Conservation (phyloP, 2,329 filamentous ascomycete species). For the Teratosphaeria gauchensis region DNA sequence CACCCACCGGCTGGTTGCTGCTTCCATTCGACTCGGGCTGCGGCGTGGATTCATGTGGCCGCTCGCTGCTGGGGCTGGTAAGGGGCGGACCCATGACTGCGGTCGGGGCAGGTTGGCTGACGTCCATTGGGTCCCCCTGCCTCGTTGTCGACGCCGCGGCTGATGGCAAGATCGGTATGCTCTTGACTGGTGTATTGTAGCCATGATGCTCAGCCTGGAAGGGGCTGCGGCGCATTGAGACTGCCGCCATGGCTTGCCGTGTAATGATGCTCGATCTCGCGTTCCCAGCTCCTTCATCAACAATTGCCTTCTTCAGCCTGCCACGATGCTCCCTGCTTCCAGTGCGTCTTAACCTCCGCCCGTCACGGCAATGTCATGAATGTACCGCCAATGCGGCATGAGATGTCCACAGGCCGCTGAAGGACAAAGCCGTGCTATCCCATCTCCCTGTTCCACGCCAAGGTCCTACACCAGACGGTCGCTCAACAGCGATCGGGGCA, state of each 20-base stretch:
- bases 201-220: constrained; percentile 18
- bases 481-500: not conserved
- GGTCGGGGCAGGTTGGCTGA: constrained; percentile 13
- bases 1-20: constrained; percentile 40
- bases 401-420: not conserved
- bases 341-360: not conserved
- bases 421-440: not conserved
- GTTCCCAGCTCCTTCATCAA: not conserved
- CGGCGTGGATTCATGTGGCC: constrained; percentile 2
- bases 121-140: constrained; percentile 21
- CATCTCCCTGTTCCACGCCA: not conserved
- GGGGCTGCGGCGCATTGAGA: constrained; percentile 27
- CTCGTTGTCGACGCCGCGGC: constrained; percentile 10
- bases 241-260: constrained; percentile 31
- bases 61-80: constrained; percentile 7
- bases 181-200: constrained; percentile 14
- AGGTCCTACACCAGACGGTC: not conserved
- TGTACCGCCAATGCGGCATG: not conserved
- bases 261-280: not conserved
- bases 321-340: not conserved
- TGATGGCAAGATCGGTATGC: constrained; percentile 22
- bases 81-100: constrained; percentile 21
- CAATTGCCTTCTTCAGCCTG: not conserved
- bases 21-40: constrained; percentile 28
- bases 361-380: not conserved